Evolutionary conservation across 768 basidiomycete species (phyloP).

Genomic region (Suillus alpinus): DNA sequence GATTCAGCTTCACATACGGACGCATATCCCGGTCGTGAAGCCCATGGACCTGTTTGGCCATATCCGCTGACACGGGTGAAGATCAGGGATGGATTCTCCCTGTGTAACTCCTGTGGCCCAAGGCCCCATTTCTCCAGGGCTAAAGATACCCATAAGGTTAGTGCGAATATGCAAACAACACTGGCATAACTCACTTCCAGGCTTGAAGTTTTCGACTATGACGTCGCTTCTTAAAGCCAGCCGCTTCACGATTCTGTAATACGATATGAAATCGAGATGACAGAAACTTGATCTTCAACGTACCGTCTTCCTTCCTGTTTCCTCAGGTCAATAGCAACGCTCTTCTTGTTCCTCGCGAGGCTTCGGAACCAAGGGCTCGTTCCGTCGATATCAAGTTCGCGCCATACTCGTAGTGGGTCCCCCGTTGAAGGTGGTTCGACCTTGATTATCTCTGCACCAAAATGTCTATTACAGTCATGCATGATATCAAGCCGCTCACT

Average conservation of each 20-base stretch:
- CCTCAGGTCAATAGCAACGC: constrained; percentile 63
- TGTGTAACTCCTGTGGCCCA: constrained; percentile 55
- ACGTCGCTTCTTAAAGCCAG: constrained; percentile 67
- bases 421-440: constrained; percentile 62
- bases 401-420: constrained; percentile 68
- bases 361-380: constrained; percentile 76
- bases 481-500: not conserved
- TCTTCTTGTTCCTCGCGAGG: constrained; percentile 72
- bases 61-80: constrained; percentile 85
- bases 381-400: constrained; percentile 68
- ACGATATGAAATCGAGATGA: constrained; percentile 1
- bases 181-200: constrained; percentile 52
- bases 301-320: constrained; percentile 54
- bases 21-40: constrained; percentile 66
- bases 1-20: constrained; percentile 77
- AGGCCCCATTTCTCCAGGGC: constrained; percentile 71
- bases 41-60: constrained; percentile 75
- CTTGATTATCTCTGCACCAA: constrained; percentile 72
- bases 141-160: constrained; percentile 19
- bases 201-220: constrained; percentile 70
- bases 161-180: not conserved
- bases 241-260: constrained; percentile 51
- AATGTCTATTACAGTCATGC: constrained; percentile 43
- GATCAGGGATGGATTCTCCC: constrained; percentile 83
- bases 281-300: constrained; percentile 10